Conservation (phyloP, 495 filamentous ascomycete species). For the Evernia prunastri region DNA sequence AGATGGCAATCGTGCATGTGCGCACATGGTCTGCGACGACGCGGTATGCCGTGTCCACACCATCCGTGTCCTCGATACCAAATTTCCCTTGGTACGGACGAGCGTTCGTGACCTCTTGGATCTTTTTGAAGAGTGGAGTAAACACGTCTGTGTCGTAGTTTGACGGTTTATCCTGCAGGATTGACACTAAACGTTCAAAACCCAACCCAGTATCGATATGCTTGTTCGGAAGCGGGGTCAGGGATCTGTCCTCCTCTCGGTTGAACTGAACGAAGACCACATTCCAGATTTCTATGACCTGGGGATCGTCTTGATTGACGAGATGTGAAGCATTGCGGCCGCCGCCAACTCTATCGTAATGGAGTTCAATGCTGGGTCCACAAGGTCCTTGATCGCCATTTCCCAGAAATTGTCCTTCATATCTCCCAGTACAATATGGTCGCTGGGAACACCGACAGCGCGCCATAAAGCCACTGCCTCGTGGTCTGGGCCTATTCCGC, state of each 20-base stretch:
- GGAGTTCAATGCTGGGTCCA: slow-evolving; percentile 91
- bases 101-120: slow-evolving; percentile 75
- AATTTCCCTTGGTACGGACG: slow-evolving; percentile 82
- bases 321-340: slow-evolving; percentile 86
- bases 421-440: slow-evolving; percentile 89
- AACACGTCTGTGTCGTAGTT: slow-evolving; percentile 99
- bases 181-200: slow-evolving; percentile 86
- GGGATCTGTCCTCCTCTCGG: slow-evolving; percentile 75
- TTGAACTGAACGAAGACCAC: slow-evolving; percentile 99
- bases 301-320: slow-evolving; percentile 91
- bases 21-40: slow-evolving; percentile 93
- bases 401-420: slow-evolving; percentile 99
- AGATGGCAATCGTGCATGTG: slow-evolving; percentile 83
- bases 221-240: slow-evolving; percentile 80
- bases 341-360: slow-evolving; percentile 91
- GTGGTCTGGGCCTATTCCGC: slow-evolving; percentile 79
- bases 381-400: slow-evolving; percentile 98
- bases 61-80: slow-evolving; percentile 81
- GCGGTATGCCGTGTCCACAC: slow-evolving; percentile 93
- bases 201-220: slow-evolving; percentile 97
- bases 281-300: slow-evolving; percentile 98
- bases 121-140: slow-evolving; percentile 77
- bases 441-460: slow-evolving; percentile 76
- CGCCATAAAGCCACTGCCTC: slow-evolving; percentile 89
- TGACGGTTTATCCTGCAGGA: slow-evolving; percentile 82